Evolutionary conservation across 371 early-diverging fungal genomes (phyloP).

Genomic region (Mucor saturninus): DNA sequence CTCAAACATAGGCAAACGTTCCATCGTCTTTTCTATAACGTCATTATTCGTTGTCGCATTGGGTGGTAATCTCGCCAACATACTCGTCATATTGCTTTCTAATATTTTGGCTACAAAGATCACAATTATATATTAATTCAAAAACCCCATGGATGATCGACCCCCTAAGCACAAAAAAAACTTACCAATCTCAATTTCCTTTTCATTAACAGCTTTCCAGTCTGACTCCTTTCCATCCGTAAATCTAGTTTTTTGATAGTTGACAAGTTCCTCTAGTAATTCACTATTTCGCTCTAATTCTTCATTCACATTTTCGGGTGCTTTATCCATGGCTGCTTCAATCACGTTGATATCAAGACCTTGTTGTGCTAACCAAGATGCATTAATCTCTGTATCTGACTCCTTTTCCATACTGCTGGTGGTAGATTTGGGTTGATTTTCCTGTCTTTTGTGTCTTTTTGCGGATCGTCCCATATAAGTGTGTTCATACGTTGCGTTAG

Average conservation of each 20-base stretch:
- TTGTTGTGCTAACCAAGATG: conserved; percentile 42
- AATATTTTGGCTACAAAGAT: conserved; percentile 45
- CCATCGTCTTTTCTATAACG: conserved; percentile 54
- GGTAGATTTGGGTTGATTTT: neutral
- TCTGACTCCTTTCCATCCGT: conserved; percentile 23
- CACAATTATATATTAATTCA: neutral
- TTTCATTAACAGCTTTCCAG: conserved; percentile 34
- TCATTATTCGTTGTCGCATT: conserved; percentile 41
- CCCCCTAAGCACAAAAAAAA: neutral
- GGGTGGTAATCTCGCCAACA: conserved; percentile 50
- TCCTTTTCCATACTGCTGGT: neutral
- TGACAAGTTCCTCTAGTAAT: conserved; percentile 33
- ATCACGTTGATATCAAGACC: conserved; percentile 47
- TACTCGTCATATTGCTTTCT: conserved; percentile 42
- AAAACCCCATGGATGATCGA: neutral
- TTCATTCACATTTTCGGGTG: conserved; percentile 20
- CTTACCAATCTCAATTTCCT: conserved; percentile 44
- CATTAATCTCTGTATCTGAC: conserved; percentile 29
- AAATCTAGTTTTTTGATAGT: conserved; percentile 49
- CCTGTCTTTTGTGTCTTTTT: conserved; percentile 31
- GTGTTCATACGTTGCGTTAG: conserved; percentile 48
- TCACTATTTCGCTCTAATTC: conserved; percentile 40
- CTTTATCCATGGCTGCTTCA: conserved; percentile 28
- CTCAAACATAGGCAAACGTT: conserved; percentile 48
- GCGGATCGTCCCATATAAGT: conserved; percentile 50